phyloP scores from a whole-genome alignment of 73 alveolate genomes.

The Paramecium biaurelia region DNA sequence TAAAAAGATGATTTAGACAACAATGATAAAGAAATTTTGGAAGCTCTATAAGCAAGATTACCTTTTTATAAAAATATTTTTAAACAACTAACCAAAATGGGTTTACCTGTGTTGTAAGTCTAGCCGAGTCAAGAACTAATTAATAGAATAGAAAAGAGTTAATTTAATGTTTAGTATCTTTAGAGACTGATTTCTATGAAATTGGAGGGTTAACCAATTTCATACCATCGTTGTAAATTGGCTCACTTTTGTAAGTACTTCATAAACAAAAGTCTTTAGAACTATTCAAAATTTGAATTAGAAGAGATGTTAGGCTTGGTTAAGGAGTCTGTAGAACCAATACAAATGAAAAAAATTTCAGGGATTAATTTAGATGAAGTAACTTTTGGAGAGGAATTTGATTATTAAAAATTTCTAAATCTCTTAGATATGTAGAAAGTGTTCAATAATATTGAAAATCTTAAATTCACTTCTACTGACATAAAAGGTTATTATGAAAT shows the following conservation, averaged over 20 bases:
- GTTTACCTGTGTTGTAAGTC: background rate
- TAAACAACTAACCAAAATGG: background rate
- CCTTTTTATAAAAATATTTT: background rate
- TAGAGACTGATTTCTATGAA: background rate
- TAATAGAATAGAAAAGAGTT: background rate
- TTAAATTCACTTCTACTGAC: background rate
- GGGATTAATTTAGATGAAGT: background rate
- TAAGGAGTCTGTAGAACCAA: background rate
- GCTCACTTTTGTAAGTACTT: background rate
- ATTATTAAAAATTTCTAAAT: background rate
- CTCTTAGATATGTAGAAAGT: background rate
- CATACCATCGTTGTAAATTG: background rate
- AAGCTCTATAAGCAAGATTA: background rate
- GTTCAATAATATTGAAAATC: background rate
- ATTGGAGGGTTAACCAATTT: background rate
- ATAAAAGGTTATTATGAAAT: background rate
- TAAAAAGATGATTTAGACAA: background rate
- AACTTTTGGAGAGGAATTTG: background rate
- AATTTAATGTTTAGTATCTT: background rate
- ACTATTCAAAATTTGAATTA: background rate
- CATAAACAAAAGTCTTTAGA: background rate
- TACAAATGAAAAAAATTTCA: background rate
- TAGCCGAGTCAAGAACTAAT: background rate
- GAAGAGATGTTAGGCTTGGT: constrained; percentile 1
- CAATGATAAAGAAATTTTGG: background rate